Base-by-base conservation (phyloP, 495 filamentous ascomycete genomes). In the Cetradonia linearis region DNA sequence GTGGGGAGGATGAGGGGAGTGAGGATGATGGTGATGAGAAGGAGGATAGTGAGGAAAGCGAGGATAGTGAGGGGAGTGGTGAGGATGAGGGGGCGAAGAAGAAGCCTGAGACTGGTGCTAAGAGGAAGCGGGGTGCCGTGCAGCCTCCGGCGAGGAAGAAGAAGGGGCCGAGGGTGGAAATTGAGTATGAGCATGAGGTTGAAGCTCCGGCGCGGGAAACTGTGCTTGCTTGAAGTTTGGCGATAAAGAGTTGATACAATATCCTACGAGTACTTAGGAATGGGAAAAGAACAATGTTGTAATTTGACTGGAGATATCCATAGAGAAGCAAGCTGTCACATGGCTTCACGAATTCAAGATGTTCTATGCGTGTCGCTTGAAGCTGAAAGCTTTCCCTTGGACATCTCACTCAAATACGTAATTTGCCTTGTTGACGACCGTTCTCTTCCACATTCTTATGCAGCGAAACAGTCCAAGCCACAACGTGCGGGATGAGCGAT, bases 131-230 rank as follows among this genome's bases (percentile, higher is more conserved):
- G 65, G 76, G 72, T 37, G 68, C 72, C 60, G 78, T 78, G 33
- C 74, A 81, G 31, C 78, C 78, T 62, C 64, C 74, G 44, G 81
- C 83, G 70, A 77, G 83, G 37, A 79, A 83, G 72, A 87, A 84
- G 77, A 88, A 88, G 75, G 50, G 50, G 33, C 76, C 76, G 34
- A 48, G 58, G 6, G 76, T 81, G 46, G 77, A 77, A 55, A 74
- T 83, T 64, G 86, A 90, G 72, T 85, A 86, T 61, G 86, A 90
- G 73, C 82, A 86, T 62, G 85, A 88, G 66, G 78, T 77, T 13
- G 86, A 88, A 69, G 76, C 68, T 36, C 70, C 74, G 62, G 72
- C 71, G 47, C 76, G 74, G 66, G 77, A 81, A 57, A 71, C 69
- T 59, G 40, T 78, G 47, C 64, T 79, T 68, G 77, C 74, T 49